Conservation (phyloP, 2,329 filamentous ascomycete genomes). For the Alternaria panax region DNA sequence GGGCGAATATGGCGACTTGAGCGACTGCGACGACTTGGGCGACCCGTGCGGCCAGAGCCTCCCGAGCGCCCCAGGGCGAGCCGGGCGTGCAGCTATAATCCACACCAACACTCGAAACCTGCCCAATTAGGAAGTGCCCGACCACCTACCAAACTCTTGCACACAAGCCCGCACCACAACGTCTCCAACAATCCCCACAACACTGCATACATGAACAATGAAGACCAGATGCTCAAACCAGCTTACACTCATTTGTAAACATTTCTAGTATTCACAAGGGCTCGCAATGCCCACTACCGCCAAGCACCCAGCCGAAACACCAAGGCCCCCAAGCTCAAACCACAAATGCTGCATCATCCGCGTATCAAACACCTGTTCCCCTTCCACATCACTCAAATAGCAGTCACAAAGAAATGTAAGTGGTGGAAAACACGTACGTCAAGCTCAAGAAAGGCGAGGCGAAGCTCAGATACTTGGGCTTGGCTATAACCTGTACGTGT, state of each 20-base stretch:
- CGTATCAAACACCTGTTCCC: constrained; percentile 34
- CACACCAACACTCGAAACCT: background rate
- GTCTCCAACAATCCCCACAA: background rate
- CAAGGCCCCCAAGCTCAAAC: constrained; percentile 30
- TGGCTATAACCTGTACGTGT: constrained; percentile 26
- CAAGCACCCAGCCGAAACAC: constrained; percentile 39
- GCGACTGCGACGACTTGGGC: too few relatives aligned
- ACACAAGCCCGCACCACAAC: background rate
- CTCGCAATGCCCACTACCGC: constrained; percentile 4
- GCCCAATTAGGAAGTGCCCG: background rate
- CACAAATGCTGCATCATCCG: constrained; percentile 29
- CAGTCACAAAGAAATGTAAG: too few relatives aligned
- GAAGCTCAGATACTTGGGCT: constrained; percentile 30
- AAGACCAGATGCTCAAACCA: too few relatives aligned
- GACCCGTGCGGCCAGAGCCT: too few relatives aligned
- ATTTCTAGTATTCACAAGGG: background rate
- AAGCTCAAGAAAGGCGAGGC: constrained; percentile 24
- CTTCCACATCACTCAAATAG: constrained; percentile 3
- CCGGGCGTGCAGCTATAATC: background rate
- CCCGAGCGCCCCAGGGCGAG: too few relatives aligned
- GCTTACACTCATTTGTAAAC: background rate
- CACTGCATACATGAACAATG: too few relatives aligned
- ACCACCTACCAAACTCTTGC: background rate
- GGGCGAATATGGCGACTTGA: too few relatives aligned
- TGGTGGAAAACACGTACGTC: constrained; percentile 10